phyloP scores from a whole-genome alignment of 768 basidiomycete genomes.

The Postia placenta region DNA sequence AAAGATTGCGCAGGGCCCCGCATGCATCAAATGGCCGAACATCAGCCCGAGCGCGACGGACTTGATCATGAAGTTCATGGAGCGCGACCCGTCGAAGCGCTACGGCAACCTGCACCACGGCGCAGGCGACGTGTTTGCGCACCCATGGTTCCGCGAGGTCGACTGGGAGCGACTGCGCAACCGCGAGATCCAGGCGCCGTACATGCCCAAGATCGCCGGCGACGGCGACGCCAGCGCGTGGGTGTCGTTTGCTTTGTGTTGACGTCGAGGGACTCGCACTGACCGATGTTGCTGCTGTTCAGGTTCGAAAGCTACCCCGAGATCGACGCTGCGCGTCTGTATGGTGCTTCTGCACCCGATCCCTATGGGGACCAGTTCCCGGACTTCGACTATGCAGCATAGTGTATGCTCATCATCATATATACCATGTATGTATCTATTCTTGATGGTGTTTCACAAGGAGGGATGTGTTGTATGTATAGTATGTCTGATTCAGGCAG shows the following conservation, averaged over 20 bases:
- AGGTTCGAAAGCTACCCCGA: constrained; percentile 81
- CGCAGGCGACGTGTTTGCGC: constrained; percentile 86
- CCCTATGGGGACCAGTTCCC: constrained; percentile 66
- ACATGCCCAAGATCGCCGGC: constrained; percentile 83
- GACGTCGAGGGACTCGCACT: no score
- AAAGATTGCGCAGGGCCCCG: constrained; percentile 76
- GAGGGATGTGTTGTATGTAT: no score
- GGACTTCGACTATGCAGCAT: constrained; percentile 79
- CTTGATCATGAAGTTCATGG: constrained; percentile 87
- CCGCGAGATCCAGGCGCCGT: constrained; percentile 91
- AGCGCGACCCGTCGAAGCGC: constrained; percentile 79
- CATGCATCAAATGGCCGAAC: constrained; percentile 74
- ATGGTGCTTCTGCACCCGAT: constrained; percentile 55
- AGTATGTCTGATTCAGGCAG: no score
- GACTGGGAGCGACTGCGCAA: constrained; percentile 78
- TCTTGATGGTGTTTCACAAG: no score
- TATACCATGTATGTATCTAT: not conserved
- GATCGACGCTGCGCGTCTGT: constrained; percentile 54
- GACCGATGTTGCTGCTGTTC: not conserved
- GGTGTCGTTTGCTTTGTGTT: no score
- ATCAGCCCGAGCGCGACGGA: constrained; percentile 77
- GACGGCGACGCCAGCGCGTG: constrained; percentile 96
- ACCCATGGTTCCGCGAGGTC: constrained; percentile 92
- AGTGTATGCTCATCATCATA: no score
- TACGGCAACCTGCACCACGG: constrained; percentile 88